These are phyloP conservation scores for Penicillium cataractarum DNA, from an alignment of 495 filamentous ascomycete species.

Conservation along the genomic window DNA sequence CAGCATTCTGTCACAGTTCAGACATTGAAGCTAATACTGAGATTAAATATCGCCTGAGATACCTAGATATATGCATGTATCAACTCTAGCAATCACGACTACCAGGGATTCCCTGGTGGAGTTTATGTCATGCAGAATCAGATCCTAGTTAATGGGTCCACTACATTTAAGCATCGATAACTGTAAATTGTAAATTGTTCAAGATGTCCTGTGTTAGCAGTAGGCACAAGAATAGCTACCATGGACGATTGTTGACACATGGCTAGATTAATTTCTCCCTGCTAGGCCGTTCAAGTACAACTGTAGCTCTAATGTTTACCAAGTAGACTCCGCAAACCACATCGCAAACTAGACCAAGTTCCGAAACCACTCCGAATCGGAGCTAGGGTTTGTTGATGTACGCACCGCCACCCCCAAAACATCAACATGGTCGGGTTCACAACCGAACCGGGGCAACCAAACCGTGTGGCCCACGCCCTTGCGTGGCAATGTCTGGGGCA, in stretches of 20 bases:
- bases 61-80: no score
- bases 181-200: no score
- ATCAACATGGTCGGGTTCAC: constrained; percentile 18
- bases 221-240: no score
- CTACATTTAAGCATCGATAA: background rate
- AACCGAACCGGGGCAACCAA: constrained; percentile 20
- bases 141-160: background rate
- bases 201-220: no score
- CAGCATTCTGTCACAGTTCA: no score
- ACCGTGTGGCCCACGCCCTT: constrained; percentile 25
- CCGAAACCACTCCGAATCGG: constrained; percentile 20
- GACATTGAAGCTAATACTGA: no score
- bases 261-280: no score
- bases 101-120: background rate
- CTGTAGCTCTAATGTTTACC: no score
- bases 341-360: constrained; percentile 10
- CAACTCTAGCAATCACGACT: background rate
- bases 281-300: no score
- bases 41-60: no score
- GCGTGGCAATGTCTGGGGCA: constrained; percentile 18
- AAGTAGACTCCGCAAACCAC: constrained; percentile 6
- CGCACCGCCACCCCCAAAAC: constrained; percentile 4
- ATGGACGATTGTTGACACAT: no score
- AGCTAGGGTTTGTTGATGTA: background rate
- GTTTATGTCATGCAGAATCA: background rate